Conservation (phyloP, 2,329 filamentous ascomycete genomes). For the Delphinella strobiligena region DNA sequence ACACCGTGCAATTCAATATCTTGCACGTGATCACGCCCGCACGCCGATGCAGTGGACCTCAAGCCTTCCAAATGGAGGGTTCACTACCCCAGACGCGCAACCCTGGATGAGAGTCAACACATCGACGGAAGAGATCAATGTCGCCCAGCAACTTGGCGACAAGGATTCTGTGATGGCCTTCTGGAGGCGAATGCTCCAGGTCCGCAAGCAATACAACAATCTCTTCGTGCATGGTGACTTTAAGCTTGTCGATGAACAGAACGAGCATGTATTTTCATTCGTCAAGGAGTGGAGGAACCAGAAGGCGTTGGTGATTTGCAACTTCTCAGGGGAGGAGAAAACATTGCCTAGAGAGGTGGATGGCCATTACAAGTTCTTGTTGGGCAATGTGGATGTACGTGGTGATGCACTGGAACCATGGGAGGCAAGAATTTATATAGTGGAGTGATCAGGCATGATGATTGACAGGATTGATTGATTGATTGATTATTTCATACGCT, state of each 20-base stretch:
- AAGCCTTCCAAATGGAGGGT: constrained; percentile 47
- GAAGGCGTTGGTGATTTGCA: constrained; percentile 6
- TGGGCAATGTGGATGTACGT: neutral
- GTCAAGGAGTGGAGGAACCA: neutral
- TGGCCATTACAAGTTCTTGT: neutral
- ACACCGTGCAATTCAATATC: constrained; percentile 41
- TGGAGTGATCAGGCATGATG: neutral
- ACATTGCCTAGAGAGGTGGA: neutral
- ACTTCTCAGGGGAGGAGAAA: neutral
- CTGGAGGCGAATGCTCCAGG: constrained; percentile 46
- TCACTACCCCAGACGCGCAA: constrained; percentile 37
- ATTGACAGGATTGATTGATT: neutral
- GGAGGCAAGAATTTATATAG: constrained; percentile 1
- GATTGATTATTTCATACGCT: too few relatives aligned
- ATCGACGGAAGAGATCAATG: constrained; percentile 47
- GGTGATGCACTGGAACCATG: neutral
- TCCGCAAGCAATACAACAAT: constrained; percentile 46
- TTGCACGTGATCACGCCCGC: constrained; percentile 57
- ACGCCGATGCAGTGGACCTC: constrained; percentile 60
- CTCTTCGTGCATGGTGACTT: constrained; percentile 18
- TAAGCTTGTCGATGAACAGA: neutral
- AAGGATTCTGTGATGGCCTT: constrained; percentile 44
- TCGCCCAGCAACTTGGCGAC: constrained; percentile 39
- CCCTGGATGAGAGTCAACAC: constrained; percentile 65
- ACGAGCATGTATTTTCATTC: constrained; percentile 5